These are phyloP conservation scores for Spinacia oleracea DNA, from an alignment of 179 eudicot species.

Conservation along the genomic window DNA sequence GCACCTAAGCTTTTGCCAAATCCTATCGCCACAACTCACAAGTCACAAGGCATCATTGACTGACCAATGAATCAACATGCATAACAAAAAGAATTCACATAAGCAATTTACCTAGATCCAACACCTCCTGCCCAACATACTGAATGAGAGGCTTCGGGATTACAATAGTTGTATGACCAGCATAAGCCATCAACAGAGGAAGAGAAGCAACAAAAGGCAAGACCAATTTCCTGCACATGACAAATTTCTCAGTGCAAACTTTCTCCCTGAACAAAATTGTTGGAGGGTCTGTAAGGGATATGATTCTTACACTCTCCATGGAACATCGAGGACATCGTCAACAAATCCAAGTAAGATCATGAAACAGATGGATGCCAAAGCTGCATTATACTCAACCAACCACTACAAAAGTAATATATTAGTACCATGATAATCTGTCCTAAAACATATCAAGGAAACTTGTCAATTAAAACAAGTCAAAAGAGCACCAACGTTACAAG, in stretches of 20 bases:
- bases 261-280: not conserved
- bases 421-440: slow-evolving; percentile 8
- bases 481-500: not conserved
- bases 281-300: not conserved
- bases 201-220: slow-evolving; percentile 95
- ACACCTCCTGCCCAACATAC: slow-evolving; percentile 66
- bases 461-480: not conserved
- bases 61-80: not conserved
- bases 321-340: slow-evolving; percentile 91
- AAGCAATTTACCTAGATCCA: slow-evolving; percentile 72
- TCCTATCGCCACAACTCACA: too few relatives aligned
- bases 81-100: not conserved
- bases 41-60: slow-evolving; percentile 2
- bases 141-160: slow-evolving; percentile 88
- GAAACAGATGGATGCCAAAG: slow-evolving; percentile 91
- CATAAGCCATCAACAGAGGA: slow-evolving; percentile 98
- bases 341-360: slow-evolving; percentile 93
- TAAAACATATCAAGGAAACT: not conserved
- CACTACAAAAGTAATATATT: slow-evolving; percentile 52
- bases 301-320: slow-evolving; percentile 97
- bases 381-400: slow-evolving; percentile 97
- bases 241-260: slow-evolving; percentile 12
- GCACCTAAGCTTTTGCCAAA: not conserved
- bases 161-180: slow-evolving; percentile 90
- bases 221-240: slow-evolving; percentile 70